Evolutionary conservation across 805 yeast species (phyloP), one percentile per base, ranked within the genome.

Genomic region (Ogataea haglerorum): DNA sequence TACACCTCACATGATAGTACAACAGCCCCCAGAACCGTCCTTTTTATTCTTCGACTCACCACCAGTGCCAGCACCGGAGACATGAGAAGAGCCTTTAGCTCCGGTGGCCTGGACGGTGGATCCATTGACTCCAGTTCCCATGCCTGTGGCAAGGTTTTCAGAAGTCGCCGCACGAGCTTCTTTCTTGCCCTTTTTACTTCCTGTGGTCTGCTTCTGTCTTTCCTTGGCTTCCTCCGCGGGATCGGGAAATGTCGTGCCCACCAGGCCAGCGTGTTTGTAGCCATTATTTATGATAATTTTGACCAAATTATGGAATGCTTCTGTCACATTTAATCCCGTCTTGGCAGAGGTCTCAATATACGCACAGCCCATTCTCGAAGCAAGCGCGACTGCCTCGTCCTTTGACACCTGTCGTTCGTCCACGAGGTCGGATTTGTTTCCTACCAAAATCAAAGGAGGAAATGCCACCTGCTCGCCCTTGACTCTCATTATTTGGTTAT

Each of bases 321-420:
- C 63, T 10, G 49, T 51, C 32, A 93, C 97, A 54, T 93, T 90
- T 50, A 83, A 75, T 45, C 95, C 82, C 54, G 84, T 86, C 63
- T 93, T 93, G 17, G 98, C 98, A 29, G 91, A 80, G 2, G 98
- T 87, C 65, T 93, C 99, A 52, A 90, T 73, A 60, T 90, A 93
- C 47, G 83, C 79, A 51, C 85, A 76, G 46, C 74, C 71, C 56
- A 86, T 76, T 48, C 76, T 73, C 41, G 73, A 70, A 22, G 95
- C 95, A 44, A 87, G 68, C 34, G 65, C 65, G 38, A 63, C 52
- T 19, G 81, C 86, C 58, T 84, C 90, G 15, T 69, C 75, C 30
- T 65, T 69, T 10, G 77, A 65, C 12, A 82, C 85, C 54, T 77
- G 80, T 46, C 91, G 75, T 52, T 83, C 80, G 47, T 75, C 74